Base-by-base conservation (phyloP, 2,329 filamentous ascomycete species). In the Colletotrichum acutatum region DNA sequence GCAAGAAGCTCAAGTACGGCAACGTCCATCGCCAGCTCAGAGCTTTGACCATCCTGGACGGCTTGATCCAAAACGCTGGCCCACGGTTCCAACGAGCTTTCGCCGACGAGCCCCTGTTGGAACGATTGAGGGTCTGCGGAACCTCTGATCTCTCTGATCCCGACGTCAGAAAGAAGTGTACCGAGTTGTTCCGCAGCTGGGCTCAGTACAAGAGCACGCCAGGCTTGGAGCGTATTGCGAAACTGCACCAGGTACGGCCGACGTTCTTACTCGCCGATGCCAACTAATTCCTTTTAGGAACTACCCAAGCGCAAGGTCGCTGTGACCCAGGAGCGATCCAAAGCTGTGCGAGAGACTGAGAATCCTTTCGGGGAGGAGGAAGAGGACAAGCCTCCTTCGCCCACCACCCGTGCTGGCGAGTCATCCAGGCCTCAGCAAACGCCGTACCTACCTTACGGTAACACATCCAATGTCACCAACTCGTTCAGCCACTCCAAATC, bases 1-100 rank as follows among this genome's bases (percentile, higher is more conserved):
- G 97, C 74, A 99, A 99, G 90, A 98, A 98, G 86, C 90, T 99
- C 88, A 99, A 99, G 86, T 98, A 99, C 83, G 97, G 97, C 78
- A 97, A 91, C 79, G 88, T 94, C n/a, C 96, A 98, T 82, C 93
- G 95, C 62, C 97, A 99, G 83, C 88, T 98, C 42, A 91, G 97
- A 72, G 94, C 97, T 46, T 89, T 99, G 26, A 93, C 93, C 12
- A 92, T 99, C 62, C 89, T 99, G 2, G 97, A 99, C 81, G 95
- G 94, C 54, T 88, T 99, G 52, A 97, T 99, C 74, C 94, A 98
- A 80, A 99, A 99, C 84, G 95, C 95, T 2, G 96, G 96, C 1
- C 88, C 93, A 14, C 90, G 93, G 14, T 98, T 98, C 80, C 94
- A 98, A 82, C 91, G 94, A 61, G 90, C 90, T 19, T 98, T 98